Evolutionary conservation across 2,329 filamentous ascomycete species (phyloP).

Genomic region (Aspergillus oerlinghausenensis): DNA sequence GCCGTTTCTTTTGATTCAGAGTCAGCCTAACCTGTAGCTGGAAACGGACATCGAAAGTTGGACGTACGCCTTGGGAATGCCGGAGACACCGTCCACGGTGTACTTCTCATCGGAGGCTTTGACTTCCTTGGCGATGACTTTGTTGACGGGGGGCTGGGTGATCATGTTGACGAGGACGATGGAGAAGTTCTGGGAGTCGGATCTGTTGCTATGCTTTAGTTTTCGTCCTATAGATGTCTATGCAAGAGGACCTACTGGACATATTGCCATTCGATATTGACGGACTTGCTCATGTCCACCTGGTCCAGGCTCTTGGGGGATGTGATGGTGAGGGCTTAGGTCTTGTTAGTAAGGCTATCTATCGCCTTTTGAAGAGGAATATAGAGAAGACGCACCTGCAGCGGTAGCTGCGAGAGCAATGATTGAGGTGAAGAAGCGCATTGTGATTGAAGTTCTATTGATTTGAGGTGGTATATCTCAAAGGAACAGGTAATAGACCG

Average conservation of each 20-base stretch:
- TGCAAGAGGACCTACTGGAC: conserved; percentile 25
- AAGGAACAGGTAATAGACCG: neutral
- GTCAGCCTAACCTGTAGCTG: conserved; percentile 5
- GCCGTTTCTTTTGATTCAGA: conserved; percentile 19
- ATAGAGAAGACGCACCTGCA: conserved; percentile 17
- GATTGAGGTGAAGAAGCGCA: conserved; percentile 25
- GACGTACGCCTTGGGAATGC: conserved; percentile 19
- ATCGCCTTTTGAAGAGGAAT: neutral
- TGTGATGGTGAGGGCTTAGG: conserved; percentile 31
- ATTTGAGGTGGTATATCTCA: neutral
- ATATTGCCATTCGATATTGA: conserved; percentile 37
- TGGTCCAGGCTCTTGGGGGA: conserved; percentile 27
- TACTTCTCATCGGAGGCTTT: conserved; percentile 35
- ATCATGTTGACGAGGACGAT: conserved; percentile 40
- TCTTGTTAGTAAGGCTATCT: neutral
- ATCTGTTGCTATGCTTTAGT: conserved; percentile 18
- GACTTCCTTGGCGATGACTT: conserved; percentile 32
- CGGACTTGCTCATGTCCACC: conserved; percentile 29
- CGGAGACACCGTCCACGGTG: conserved; percentile 27
- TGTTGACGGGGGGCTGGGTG: conserved; percentile 28
- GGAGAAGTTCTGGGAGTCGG: conserved; percentile 37
- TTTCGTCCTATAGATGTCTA: neutral
- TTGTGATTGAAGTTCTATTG: conserved; percentile 8
- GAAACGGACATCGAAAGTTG: neutral
- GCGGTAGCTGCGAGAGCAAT: conserved; percentile 26